Evolutionary conservation across 768 basidiomycete genomes (phyloP).

Genomic region (Kwoniella sp.): DNA sequence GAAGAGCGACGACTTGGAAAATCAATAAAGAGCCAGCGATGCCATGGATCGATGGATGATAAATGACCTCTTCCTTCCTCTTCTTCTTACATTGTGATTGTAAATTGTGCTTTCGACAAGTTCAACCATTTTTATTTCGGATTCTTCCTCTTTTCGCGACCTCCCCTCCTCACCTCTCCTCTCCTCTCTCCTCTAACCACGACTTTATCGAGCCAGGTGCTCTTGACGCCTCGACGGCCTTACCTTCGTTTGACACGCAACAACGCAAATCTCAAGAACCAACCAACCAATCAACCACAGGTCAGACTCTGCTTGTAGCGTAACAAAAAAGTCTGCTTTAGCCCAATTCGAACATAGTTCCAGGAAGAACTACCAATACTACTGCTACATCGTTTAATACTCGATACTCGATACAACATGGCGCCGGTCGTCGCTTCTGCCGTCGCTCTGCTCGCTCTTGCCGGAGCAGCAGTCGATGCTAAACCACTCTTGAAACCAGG

Average conservation of each 20-base stretch:
- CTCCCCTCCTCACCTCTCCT: neutral
- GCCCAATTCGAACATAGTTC: too few species aligned
- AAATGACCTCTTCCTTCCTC: neutral
- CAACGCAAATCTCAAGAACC: slow-evolving; percentile 3
- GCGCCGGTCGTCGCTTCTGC: slow-evolving; percentile 48
- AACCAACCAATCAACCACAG: neutral
- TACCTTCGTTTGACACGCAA: slow-evolving; percentile 37
- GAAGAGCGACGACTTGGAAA: neutral
- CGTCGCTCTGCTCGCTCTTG: slow-evolving; percentile 33
- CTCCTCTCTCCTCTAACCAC: neutral
- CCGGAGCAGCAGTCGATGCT: slow-evolving; percentile 35
- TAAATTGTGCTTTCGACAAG: neutral
- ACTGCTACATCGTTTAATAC: slow-evolving; percentile 1
- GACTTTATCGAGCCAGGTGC: slow-evolving; percentile 46
- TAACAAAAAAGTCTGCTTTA: too few species aligned
- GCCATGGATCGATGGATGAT: neutral
- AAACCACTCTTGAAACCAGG: slow-evolving; percentile 46
- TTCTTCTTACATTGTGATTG: neutral
- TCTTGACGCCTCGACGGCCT: slow-evolving; percentile 50
- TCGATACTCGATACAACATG: slow-evolving; percentile 30
- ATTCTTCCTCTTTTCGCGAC: neutral
- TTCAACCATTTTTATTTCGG: neutral
- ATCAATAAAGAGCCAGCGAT: neutral
- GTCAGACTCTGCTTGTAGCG: neutral
- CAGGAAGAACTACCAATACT: neutral